Evolutionary conservation across 345 rosid genomes (phyloP), one percentile per base, ranked within the genome.

Genomic region (Rubroshorea leprosula): DNA sequence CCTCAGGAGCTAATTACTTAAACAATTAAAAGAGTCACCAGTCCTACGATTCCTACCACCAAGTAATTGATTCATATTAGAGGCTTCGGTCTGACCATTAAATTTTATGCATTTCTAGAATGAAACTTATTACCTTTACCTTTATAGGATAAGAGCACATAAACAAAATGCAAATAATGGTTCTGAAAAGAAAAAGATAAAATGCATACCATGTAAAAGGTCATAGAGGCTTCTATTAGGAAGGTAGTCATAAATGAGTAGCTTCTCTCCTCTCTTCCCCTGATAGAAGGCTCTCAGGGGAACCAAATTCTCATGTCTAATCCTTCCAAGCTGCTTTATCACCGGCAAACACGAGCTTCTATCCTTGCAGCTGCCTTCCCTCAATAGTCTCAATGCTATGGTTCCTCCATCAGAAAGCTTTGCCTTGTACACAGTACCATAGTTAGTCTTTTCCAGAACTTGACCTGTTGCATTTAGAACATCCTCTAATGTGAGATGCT

Each of bases 381-480:
- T 86, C 70, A 93, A 71, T 66, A 93, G 58, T 79, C 97, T 83
- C 77, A 93, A 68, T 20, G 99, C 97, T 55, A 93, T 93, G 25
- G 90, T 84, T 55, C 96, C 95, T 45, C 99, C 99, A 69, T 83
- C 99, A 12, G 81, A 78, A 41, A 93, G 96, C 77, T 87, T 93
- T 2, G 99, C 99, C 82, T 93, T 89, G 51, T 93, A 93, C 8
- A 87, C 89, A 15, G 97, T 93, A 54, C 99, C 97, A 51, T 93
- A 93, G 46, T 73, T 87, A 6, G 96, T 89, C 79, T 93, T 93
- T 80, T 93, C 99, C 80, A 84, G 82, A 16, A 93, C 97, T 49
- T 89, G 97, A 17, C 99, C 99, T 0, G 99, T 93, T 1, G 99
- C 99, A 62, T 93, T 93, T 78, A 93, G 66, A 48, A 93, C 99